Percentiles rank a stretch among this genome's conserved stretches.
Evolutionary conservation across 371 early-diverging fungal genomes (phyloP).

Genomic region (Zychaea mexicana): DNA sequence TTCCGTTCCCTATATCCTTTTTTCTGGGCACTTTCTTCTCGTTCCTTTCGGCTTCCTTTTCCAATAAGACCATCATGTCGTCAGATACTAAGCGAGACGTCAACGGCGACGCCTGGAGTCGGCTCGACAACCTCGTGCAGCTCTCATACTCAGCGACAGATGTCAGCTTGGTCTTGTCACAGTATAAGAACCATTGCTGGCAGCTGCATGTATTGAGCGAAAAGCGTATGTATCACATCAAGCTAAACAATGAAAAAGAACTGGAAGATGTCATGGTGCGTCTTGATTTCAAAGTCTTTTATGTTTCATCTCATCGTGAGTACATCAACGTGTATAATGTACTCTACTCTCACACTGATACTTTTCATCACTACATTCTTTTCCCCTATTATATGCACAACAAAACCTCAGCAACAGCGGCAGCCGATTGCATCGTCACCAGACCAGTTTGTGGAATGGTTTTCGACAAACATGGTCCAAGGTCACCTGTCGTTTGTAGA

Average conservation of each 20-base stretch:
- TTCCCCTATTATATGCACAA: too few relatives aligned
- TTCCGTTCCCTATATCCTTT: neutral
- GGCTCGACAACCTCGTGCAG: conserved; percentile 6
- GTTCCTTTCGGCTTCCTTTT: too few relatives aligned
- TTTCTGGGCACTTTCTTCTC: too few relatives aligned
- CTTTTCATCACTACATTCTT: too few relatives aligned
- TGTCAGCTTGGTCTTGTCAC: neutral
- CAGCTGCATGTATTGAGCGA: neutral
- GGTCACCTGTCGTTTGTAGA: neutral
- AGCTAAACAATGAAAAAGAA: neutral
- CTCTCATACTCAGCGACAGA: conserved; percentile 2
- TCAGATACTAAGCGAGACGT: neutral
- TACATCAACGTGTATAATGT: too few relatives aligned
- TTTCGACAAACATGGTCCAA: neutral
- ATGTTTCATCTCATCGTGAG: neutral
- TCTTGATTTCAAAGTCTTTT: neutral
- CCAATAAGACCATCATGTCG: too few relatives aligned
- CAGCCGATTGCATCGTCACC: neutral
- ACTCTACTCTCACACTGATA: neutral
- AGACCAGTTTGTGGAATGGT: conserved; percentile 4
- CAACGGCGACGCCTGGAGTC: neutral
- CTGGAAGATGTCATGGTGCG: neutral
- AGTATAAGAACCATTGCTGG: conserved; percentile 1
- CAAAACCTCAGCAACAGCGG: conserved; percentile 1
- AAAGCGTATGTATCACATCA: neutral